Base-by-base conservation (phyloP, 116 monocot genomes). In the Cymodocea nodosa region DNA sequence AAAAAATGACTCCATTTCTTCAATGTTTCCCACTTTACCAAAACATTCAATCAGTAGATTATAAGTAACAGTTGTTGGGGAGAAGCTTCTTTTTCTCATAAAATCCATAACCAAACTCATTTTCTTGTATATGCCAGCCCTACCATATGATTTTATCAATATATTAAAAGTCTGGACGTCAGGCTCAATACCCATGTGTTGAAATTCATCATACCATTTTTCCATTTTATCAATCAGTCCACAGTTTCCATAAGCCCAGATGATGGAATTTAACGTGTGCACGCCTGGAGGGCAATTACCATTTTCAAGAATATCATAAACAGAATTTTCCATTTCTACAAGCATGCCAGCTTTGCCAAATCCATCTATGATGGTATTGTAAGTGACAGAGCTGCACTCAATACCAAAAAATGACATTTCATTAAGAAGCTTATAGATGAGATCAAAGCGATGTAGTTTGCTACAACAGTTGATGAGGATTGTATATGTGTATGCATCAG, bases 381-480 rank as follows among this genome's bases (percentile, higher is more conserved):
- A 80, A 57, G 87, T 97, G 64, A 90, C 85, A 53, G 63, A 23
- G 60, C 51, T 90, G 67, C 79, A 79, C 59, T 80, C 74, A 35
- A 97, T 70, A 9, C 90, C 85, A 23, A 85, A 69, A 66, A 87
- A 83, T 23, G 85, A 75, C 95, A 97, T 97, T 71, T 97, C 95
- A 50, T 63, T 22, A 56, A 95, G 83, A 36, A 90, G 56, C 36
- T 64, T 50, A 10, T 73, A 71, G 36, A 97, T 78, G 61, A 76
- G 68, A 83, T 90, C 85, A 54, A 97, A 90, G 64, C 66, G 70
- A 12, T 20, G 73, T 19, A 68, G 52, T 66, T 85, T 97, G 64
- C 80, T 54, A 71, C 87, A 87, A 51, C 83, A 79, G 23, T 78
- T 76, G 17, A 97, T 83, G 16, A 97, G 83, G 52, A 90, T 72